These are phyloP conservation scores for Trichoderma virens DNA, from an alignment of 495 filamentous ascomycete species.

Conservation along the genomic window DNA sequence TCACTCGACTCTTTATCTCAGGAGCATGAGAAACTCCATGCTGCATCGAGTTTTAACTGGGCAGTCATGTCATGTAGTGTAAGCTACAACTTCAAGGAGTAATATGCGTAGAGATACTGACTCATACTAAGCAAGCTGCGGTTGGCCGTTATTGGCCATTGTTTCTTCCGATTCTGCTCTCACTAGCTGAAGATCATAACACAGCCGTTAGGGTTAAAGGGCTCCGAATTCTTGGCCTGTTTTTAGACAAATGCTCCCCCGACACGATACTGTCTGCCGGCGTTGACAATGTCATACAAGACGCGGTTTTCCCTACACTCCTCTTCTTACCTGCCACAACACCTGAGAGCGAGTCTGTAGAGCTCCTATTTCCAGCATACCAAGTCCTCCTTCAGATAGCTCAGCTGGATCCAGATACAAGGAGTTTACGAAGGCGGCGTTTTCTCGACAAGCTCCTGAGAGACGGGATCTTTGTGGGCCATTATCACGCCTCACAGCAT, in stretches of 20 bases:
- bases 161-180: slow-evolving; percentile 76
- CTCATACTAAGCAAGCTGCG: slow-evolving; percentile 11
- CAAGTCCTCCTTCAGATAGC: slow-evolving; percentile 55
- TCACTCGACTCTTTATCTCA: slow-evolving; percentile 38
- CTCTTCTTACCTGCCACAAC: slow-evolving; percentile 72
- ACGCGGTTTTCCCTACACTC: slow-evolving; percentile 66
- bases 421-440: slow-evolving; percentile 14
- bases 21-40: slow-evolving; percentile 57
- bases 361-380: slow-evolving; percentile 59
- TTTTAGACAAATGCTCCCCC: slow-evolving; percentile 53
- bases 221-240: slow-evolving; percentile 48
- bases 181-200: slow-evolving; percentile 64
- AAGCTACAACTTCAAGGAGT: slow-evolving; percentile 14
- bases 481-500: slow-evolving; percentile 45
- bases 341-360: slow-evolving; percentile 59
- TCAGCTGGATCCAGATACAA: slow-evolving; percentile 25
- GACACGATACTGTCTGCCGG: slow-evolving; percentile 62
- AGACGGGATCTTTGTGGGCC: slow-evolving; percentile 47
- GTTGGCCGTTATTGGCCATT: slow-evolving; percentile 56
- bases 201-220: slow-evolving; percentile 50
- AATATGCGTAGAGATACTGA: not conserved
- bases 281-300: slow-evolving; percentile 69
- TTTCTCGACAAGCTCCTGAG: slow-evolving; percentile 48
- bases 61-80: slow-evolving; percentile 45
- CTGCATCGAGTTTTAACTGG: slow-evolving; percentile 61